Base-by-base conservation (phyloP, 225 moss, liverwort and hornwort genomes). In the Asterella californica region DNA sequence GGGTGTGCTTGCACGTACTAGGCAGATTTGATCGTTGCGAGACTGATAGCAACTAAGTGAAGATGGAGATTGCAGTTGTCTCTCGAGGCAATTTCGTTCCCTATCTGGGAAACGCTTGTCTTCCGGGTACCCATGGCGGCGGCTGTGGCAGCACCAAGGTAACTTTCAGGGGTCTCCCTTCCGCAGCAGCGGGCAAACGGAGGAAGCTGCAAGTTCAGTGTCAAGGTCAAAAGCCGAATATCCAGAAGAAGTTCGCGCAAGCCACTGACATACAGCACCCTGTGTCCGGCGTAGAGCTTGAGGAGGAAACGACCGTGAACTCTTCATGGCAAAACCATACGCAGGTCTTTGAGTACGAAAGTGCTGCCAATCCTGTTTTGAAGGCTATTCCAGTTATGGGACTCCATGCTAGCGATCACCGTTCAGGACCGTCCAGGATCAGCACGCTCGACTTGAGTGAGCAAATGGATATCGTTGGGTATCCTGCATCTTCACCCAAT, bases 401-500 rank as follows among this genome's bases (percentile, higher is more conserved):
- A 74, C 83, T 91, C 15, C 88, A 88, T 29, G 84, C 86, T 15
- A 52, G 29, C 19, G 86, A 71, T 70, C 91, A 89, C 78, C 82
- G 80, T 19, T 50, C 80, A 9, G 89, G 88, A 48, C 86, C 86
- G 42, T 86, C 83, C 60, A 82, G 90, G 74, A 72, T 86, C 57
- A 91, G 78, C 4, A 62, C 88, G 1, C 64, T 91, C 30, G 88
- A 91, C 52, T 8, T 79, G 65, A 91, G 90, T 84, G 76, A 81
- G 52, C 76, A 82, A 5, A 82, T 90, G 22, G 90, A 85, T 65
- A 88, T 91, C 34, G 73, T 78, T 6, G 81, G 64, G 24, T 91
- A 91, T 48, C 83, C 88, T 48, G 91, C 91, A 38, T 81, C 89
- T 19, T 89, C 89, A 0, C 91, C 91, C 36, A 89, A 91, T 52